A percentile compares a stretch with the other conserved stretches of the same genome.
phyloP scores from a whole-genome alignment of 1,284 basidiomycete species.

The Singerocomus rubriflavus region DNA sequence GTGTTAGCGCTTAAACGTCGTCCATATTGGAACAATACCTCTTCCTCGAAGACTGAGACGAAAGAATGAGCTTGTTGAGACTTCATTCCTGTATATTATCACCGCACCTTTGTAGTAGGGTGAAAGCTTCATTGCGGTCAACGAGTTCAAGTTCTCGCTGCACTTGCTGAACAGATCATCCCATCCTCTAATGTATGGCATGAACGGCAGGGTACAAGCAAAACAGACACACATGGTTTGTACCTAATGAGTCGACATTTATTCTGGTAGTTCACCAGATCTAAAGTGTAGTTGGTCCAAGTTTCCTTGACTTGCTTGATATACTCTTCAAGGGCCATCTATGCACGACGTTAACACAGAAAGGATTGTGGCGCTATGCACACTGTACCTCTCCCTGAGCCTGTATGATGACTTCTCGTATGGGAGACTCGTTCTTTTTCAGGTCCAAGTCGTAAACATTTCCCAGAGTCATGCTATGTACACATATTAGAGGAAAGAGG shows the following conservation, averaged over 20 bases:
- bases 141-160: slow-evolving; percentile 92
- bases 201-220: slow-evolving; percentile 11
- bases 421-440: slow-evolving; percentile 85
- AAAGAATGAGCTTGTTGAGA: slow-evolving; percentile 9
- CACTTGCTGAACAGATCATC: slow-evolving; percentile 98
- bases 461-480: slow-evolving; percentile 85
- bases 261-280: slow-evolving; percentile 98
- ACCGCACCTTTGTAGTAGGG: slow-evolving; percentile 89
- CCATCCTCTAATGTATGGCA: slow-evolving; percentile 71
- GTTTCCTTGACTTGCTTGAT: slow-evolving; percentile 95
- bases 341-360: slow-evolving; percentile 6
- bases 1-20: slow-evolving; percentile 15
- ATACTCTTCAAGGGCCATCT: slow-evolving; percentile 94
- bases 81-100: background rate
- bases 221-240: slow-evolving; percentile 11
- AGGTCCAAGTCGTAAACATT: slow-evolving; percentile 97
- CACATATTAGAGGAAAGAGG: slow-evolving; percentile 8
- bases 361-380: background rate
- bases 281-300: slow-evolving; percentile 95
- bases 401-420: slow-evolving; percentile 94
- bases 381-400: slow-evolving; percentile 89
- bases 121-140: slow-evolving; percentile 95
- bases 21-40: slow-evolving; percentile 41
- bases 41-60: slow-evolving; percentile 83
- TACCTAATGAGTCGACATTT: slow-evolving; percentile 94